These are phyloP conservation scores for Pulveroboletus sp. DNA, from an alignment of 768 basidiomycete genomes.

Conservation along the genomic window DNA sequence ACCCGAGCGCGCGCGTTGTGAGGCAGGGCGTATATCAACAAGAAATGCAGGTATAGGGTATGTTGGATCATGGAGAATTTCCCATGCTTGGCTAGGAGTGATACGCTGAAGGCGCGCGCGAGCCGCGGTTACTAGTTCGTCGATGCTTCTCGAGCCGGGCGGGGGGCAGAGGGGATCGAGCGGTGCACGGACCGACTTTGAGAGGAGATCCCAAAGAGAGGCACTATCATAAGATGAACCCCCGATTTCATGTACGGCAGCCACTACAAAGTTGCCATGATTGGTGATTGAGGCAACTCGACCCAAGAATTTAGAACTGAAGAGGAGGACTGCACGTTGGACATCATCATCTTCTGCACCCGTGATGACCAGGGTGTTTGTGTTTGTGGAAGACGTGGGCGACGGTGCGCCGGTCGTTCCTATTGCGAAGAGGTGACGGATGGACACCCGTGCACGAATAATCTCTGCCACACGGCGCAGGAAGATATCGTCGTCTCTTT, in stretches of 20 bases:
- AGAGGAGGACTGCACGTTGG: slow-evolving; percentile 63
- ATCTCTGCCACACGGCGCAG: slow-evolving; percentile 49
- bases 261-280: slow-evolving; percentile 35
- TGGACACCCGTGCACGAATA: slow-evolving; percentile 39
- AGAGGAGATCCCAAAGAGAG: slow-evolving; percentile 67
- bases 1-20: slow-evolving; percentile 54
- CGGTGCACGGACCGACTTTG: slow-evolving; percentile 53
- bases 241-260: slow-evolving; percentile 51
- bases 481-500: slow-evolving; percentile 52
- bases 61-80: slow-evolving; percentile 50
- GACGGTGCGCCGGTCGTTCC: slow-evolving; percentile 42
- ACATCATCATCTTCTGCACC: slow-evolving; percentile 53
- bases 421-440: slow-evolving; percentile 50
- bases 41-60: slow-evolving; percentile 61
- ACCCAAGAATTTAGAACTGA: slow-evolving; percentile 65
- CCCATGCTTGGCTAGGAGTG: slow-evolving; percentile 53
- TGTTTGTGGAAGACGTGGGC: slow-evolving; percentile 19
- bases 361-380: slow-evolving; percentile 52
- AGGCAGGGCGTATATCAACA: slow-evolving; percentile 70
- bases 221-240: slow-evolving; percentile 54
- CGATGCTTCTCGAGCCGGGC: slow-evolving; percentile 57
- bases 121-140: slow-evolving; percentile 50
- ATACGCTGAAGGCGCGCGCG: slow-evolving; percentile 64
- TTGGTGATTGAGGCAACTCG: slow-evolving; percentile 41
- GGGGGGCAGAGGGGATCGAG: slow-evolving; percentile 62